Base-by-base conservation (phyloP, 352 stramenopile genomes). In the Globisporangium emineosum region DNA sequence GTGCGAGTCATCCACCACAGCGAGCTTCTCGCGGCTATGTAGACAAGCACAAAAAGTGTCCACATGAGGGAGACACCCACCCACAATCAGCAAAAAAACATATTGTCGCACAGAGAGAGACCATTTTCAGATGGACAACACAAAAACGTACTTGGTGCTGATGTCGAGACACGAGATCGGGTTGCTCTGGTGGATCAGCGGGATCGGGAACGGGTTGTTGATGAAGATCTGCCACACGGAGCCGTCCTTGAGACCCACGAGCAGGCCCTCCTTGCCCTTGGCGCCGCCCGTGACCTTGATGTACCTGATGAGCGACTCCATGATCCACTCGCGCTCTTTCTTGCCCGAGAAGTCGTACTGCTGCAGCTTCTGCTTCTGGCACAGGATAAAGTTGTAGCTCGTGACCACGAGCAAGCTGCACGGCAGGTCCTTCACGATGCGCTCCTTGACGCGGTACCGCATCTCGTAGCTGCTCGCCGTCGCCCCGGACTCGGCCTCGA, bases 121-220 rank as follows among this genome's bases (percentile, higher is more conserved):
- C 29, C 21, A 52, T 21, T 52, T 29, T 15, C 37, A 45, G 21
- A 23, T 45, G 32, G n/a, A 42, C 30, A 58, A 30, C 21, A n/a
- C n/a, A n/a, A n/a, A 5, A n/a, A 83, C 79, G 32, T 78, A 90
- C 79, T 92, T 93, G 69, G 82, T 81, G 45, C 80, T 96, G 51
- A 97, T 91, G 62, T 97, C 89, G 49, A 98, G 77, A 58, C 86
- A 96, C n/a, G 83, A 87, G 33, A 98, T 97, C 19, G 83, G 66
- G 58, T 83, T 86, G 57, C 65, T 86, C 53, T 97, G 86, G 55
- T 94, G 84, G 64, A 98, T 93, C 13, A 98, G 70, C 51, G 93
- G 79, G 49, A 98, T 92, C 15, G 94, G 95, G 64, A 98, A 98
- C 37, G 93, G 83, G 66, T 98, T 98, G 72, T 98, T 90, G 65